These are phyloP conservation scores for Skeletonema potamos DNA, from an alignment of 108 stramenopile genomes.

Conservation along the genomic window DNA sequence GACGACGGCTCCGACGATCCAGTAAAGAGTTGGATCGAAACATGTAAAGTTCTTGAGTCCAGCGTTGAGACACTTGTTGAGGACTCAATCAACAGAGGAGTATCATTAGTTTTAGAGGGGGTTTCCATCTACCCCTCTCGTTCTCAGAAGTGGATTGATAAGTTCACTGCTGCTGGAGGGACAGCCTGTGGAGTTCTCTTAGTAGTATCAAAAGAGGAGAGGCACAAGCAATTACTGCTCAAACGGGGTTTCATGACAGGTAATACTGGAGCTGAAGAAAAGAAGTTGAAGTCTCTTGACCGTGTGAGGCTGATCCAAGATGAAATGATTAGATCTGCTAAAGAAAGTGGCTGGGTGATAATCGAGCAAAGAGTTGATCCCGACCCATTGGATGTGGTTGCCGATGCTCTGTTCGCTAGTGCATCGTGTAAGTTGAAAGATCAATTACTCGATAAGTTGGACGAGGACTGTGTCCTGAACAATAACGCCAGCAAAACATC, in stretches of 20 bases:
- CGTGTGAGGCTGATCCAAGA: slow-evolving; percentile 65
- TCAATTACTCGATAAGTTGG: not conserved
- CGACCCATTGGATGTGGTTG: slow-evolving; percentile 60
- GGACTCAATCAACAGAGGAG: slow-evolving; percentile 58
- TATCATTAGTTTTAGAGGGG: slow-evolving; percentile 65
- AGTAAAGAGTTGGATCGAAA: slow-evolving; percentile 63
- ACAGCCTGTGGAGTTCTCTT: slow-evolving; percentile 56
- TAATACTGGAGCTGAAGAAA: slow-evolving; percentile 36
- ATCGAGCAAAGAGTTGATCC: slow-evolving; percentile 63
- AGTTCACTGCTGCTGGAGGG: slow-evolving; percentile 54
- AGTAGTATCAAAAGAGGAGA: slow-evolving; percentile 49
- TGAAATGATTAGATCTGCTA: slow-evolving; percentile 60
- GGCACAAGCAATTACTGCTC: slow-evolving; percentile 54
- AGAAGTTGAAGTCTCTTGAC: slow-evolving; percentile 54
- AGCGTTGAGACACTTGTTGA: slow-evolving; percentile 55
- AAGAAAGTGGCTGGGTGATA: slow-evolving; percentile 54
- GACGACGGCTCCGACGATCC: slow-evolving; percentile 55
- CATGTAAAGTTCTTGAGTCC: slow-evolving; percentile 52
- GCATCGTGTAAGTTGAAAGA: slow-evolving; percentile 1
- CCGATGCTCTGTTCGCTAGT: slow-evolving; percentile 16
- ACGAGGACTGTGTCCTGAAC: slow-evolving; percentile 14
- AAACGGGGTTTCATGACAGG: slow-evolving; percentile 56
- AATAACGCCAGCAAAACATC: not conserved
- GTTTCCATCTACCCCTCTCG: slow-evolving; percentile 51
- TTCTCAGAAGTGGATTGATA: slow-evolving; percentile 40